These are phyloP conservation scores for Fusarium torulosum DNA, from an alignment of 2,329 filamentous ascomycete genomes.

Conservation along the genomic window DNA sequence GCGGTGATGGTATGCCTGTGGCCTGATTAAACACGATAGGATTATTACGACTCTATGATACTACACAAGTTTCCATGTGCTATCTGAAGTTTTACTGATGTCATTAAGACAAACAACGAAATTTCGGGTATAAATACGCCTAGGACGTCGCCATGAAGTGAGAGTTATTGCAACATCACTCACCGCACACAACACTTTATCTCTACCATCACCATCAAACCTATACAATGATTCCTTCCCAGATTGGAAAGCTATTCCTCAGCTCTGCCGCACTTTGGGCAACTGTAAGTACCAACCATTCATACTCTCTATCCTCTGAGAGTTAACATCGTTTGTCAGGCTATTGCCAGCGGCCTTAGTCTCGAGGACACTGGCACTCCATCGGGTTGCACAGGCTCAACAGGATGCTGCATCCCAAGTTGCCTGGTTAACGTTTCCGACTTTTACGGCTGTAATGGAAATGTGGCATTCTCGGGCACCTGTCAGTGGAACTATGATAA, in stretches of 20 bases:
- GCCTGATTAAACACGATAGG: not conserved
- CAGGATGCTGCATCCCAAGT: not conserved
- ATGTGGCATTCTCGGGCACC: not conserved
- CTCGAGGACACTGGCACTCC: not conserved
- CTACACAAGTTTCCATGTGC: no score
- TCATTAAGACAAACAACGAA: rapidly evolving
- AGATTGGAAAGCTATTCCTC: not conserved
- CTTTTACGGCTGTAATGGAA: slow-evolving; percentile 1
- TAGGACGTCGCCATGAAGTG: rapidly evolving
- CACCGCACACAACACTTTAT: not conserved
- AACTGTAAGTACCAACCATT: not conserved
- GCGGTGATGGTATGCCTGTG: not conserved
- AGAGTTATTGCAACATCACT: not conserved
- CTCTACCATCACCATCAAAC: not conserved
- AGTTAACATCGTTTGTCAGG: not conserved
- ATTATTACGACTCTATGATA: not conserved
- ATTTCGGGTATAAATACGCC: not conserved
- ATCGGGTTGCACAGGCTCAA: not conserved
- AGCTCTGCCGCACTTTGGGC: not conserved
- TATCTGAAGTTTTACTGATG: not conserved
- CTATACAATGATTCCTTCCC: not conserved
- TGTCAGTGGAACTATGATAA: not conserved
- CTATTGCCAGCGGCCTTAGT: not conserved
- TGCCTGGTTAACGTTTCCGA: not conserved
- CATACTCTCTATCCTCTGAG: no score